Evolutionary conservation across 768 basidiomycete species (phyloP).

Genomic region (Auricularia cornea): DNA sequence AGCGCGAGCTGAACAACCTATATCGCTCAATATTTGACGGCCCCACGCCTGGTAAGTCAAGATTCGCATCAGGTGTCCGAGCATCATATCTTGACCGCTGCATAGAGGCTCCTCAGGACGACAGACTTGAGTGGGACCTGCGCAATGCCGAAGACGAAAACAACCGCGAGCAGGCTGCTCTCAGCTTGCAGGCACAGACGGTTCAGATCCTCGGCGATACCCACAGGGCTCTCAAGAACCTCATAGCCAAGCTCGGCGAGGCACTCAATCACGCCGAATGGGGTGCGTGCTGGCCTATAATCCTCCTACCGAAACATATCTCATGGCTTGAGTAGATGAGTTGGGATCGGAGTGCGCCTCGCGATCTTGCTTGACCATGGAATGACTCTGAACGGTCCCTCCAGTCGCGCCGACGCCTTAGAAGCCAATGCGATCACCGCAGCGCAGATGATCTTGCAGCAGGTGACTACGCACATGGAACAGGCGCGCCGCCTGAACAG

Average conservation of each 20-base stretch:
- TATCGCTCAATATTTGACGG: neutral
- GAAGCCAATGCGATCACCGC: neutral
- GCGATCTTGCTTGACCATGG: no score
- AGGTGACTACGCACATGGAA: neutral
- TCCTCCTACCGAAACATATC: neutral
- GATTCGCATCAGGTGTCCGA: no score
- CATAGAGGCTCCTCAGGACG: neutral
- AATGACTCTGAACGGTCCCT: neutral
- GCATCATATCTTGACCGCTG: neutral
- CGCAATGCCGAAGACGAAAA: neutral
- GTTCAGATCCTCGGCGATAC: neutral
- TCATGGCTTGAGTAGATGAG: neutral
- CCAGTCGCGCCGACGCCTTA: neutral
- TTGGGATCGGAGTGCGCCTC: no score
- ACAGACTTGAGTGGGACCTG: neutral
- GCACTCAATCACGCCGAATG: neutral
- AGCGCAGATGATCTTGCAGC: neutral
- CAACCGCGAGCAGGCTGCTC: neutral
- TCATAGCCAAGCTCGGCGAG: neutral
- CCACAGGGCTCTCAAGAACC: neutral
- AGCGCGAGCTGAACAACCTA: neutral
- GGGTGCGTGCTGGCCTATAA: neutral
- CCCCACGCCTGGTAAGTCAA: neutral
- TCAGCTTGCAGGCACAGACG: neutral
- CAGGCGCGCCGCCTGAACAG: neutral